Evolutionary conservation across 352 stramenopile species (phyloP), one percentile per base, ranked within the genome.

Genomic region (Stephanocyclus meneghinianus): DNA sequence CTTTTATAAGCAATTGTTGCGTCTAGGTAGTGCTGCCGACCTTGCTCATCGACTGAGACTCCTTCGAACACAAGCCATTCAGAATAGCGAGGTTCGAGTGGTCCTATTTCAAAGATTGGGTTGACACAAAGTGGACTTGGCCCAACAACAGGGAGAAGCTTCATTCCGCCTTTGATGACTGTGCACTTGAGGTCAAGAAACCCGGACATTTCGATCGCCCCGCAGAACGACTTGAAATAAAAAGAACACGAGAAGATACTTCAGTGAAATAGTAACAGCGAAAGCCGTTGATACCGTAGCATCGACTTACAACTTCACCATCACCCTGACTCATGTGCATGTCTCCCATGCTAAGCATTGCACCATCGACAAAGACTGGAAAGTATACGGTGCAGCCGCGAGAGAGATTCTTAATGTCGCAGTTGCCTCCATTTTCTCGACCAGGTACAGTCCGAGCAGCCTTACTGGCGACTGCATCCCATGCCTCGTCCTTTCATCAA

Each of bases 341-440:
- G 63, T 92, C 87, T 35, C 87, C 87, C 77, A 92, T 90, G 55
- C 66, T 85, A 10, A 92, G 73, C 59, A 81, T 75, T 9, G 84
- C 87, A 29, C 87, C 87, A 18, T 57, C 35, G 67, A 90, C 84
- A 51, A 87, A 88, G 0, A 92, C 84, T 44, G 87, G 87, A 74
- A 90, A 91, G 74, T 91, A 92, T 2, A 91, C 78, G 40, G 79
- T 84, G 40, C 71, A 87, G n/a, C 87, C 87, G 11, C 81, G 48
- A 55, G 60, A 81, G 15, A 92, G 66, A 51, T 88, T 87, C 37
- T 92, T 92, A 10, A 90, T 91, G 60, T 92, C 87, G 51, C 80
- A 87, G 67, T 92, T 92, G 18, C 87, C 87, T 69, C 84, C 87
- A 70, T 91, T 89, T 68, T 91, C 83, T n/a, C 85, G 61, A 7